phyloP scores from a whole-genome alignment of 2,329 filamentous ascomycete species.

The Endoconidiophora laricicola region DNA sequence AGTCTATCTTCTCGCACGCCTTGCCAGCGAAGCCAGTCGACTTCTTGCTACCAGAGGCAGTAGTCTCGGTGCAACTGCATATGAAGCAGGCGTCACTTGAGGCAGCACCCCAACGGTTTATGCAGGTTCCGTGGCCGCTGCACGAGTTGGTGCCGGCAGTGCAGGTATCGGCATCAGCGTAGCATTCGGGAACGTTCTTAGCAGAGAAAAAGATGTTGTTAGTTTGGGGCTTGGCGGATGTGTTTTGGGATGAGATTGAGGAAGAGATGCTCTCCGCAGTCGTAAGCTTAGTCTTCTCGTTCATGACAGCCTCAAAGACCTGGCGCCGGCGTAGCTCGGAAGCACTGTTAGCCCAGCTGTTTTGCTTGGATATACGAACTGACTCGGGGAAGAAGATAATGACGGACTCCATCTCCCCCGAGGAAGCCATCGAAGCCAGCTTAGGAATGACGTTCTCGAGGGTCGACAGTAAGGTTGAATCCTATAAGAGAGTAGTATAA shows the following conservation, averaged over 20 bases:
- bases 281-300: conserved; percentile 12
- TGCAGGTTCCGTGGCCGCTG: conserved; percentile 65
- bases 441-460: conserved; percentile 29
- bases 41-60: conserved; percentile 35
- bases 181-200: conserved; percentile 52
- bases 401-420: conserved; percentile 38
- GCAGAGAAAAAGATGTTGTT: conserved; percentile 17
- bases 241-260: conserved; percentile 11
- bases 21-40: conserved; percentile 66
- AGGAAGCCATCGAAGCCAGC: conserved; percentile 28
- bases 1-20: conserved; percentile 80
- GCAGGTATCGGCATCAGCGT: conserved; percentile 53
- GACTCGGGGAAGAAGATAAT: conserved; percentile 37
- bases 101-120: conserved; percentile 41
- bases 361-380: conserved; percentile 22
- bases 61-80: conserved; percentile 55
- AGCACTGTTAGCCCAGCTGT: conserved; percentile 25
- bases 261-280: conserved; percentile 10
- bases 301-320: conserved; percentile 16
- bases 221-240: conserved; percentile 9
- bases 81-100: conserved; percentile 48
- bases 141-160: conserved; percentile 56
- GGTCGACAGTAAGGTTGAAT: conserved; percentile 25
- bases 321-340: conserved; percentile 32
- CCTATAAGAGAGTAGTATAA: conserved; percentile 17